Conservation (phyloP, 371 early-diverging fungal species). For the Lichtheimia hyalospora region DNA sequence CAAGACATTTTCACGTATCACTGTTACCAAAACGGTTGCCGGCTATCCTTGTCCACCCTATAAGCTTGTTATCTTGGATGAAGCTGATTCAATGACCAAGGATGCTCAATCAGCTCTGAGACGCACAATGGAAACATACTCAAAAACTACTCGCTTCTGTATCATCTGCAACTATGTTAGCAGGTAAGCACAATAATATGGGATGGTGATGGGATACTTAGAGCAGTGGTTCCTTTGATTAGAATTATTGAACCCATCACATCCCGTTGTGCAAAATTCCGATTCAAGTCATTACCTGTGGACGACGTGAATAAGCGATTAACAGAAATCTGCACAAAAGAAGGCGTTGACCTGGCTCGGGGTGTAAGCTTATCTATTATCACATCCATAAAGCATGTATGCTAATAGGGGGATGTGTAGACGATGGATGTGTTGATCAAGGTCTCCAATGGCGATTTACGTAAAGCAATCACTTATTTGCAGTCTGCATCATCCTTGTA, state of each 20-base stretch:
- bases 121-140: conserved; percentile 98
- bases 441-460: conserved; percentile 87
- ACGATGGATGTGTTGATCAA: conserved; percentile 74
- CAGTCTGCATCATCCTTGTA: conserved; percentile 82
- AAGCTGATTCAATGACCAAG: conserved; percentile 98
- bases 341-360: conserved; percentile 57
- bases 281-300: conserved; percentile 82
- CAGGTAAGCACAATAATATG: conserved; percentile 43
- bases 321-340: conserved; percentile 64
- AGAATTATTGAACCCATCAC: conserved; percentile 96
- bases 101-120: conserved; percentile 99
- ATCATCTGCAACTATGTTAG: conserved; percentile 98
- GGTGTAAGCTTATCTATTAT: conserved; percentile 26
- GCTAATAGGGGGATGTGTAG: conserved; percentile 24
- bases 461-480: conserved; percentile 89
- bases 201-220: not conserved
- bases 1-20: conserved; percentile 92
- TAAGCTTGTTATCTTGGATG: conserved; percentile 99
- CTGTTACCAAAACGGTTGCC: conserved; percentile 53
- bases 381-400: not conserved
- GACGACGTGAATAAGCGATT: conserved; percentile 59
- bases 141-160: conserved; percentile 96
- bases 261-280: conserved; percentile 95
- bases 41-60: conserved; percentile 75
- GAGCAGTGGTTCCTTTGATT: not conserved